Base-by-base conservation (phyloP, 306 rosid species). In the Glycyrrhiza uralensis region DNA sequence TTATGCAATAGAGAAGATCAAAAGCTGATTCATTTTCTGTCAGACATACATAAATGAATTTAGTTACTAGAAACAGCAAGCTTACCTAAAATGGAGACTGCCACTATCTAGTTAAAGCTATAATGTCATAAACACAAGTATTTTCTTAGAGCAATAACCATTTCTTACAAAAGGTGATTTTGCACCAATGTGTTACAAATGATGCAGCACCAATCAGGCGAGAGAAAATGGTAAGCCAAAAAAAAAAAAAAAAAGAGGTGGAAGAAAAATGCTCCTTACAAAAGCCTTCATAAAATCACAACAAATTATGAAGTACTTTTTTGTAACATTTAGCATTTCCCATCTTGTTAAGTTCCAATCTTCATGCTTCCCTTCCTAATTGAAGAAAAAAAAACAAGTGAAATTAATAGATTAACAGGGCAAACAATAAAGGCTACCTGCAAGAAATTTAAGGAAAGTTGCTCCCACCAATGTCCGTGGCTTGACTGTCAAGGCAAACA, bases 381-480 rank as follows among this genome's bases (percentile, higher is more conserved):
- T 32, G 58, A 78, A 69, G 29, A 22, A 30, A 28, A 30, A 28
- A 57, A 30, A 38, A 10, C 45, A 29, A 69, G 23, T 9, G 19
- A 42, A 45, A 45, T 46, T 13, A 38, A 79, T 38, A 38, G 54
- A 73, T 29, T 29, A 59, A 8, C 2, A 6, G 15, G 35, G 22
- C 39, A 28, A 62, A 46, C 38, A 17, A 30, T 38, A 33, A 28
- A 75, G 46, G 33, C 52, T 83, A 94, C 99, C 99, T 78, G 96
- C 81, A 74, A 94, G 92, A 83, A 89, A 92, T 82, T 89, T 88
- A 79, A 94, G 80, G 81, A 94, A 94, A 59, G 89, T 87, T 65
- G 97, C 97, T 77, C 99, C 99, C 62, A 88, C 95, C 80, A 94
- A 80, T 22, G 96, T 87, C 75, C 92, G 85, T 23, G 99, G 99